phyloP scores from a whole-genome alignment of 768 basidiomycete species.

The Rhodosporidiobolus odoratus region DNA sequence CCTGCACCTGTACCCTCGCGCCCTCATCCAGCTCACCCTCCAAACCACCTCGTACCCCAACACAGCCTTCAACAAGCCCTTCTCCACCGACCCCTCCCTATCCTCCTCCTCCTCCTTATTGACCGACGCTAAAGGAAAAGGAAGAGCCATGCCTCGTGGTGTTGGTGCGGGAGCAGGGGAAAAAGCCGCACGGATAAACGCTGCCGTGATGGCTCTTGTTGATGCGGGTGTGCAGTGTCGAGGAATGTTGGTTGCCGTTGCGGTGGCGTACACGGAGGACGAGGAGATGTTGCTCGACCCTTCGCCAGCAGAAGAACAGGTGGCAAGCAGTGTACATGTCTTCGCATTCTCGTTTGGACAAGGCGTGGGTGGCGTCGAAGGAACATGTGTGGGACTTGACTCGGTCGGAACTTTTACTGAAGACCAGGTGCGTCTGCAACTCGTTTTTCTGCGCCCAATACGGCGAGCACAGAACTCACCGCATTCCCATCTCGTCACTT shows the following conservation, averaged over 20 bases:
- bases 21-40: constrained; percentile 48
- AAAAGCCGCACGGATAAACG: constrained; percentile 46
- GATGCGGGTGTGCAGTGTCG: constrained; percentile 45
- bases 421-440: constrained; percentile 27
- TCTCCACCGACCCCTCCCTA: constrained; percentile 22
- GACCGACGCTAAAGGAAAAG: background rate
- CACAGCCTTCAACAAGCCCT: constrained; percentile 25
- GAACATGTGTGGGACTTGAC: constrained; percentile 34
- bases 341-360: constrained; percentile 38
- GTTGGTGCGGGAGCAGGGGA: constrained; percentile 16
- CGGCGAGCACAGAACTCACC: background rate
- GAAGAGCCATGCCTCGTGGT: constrained; percentile 8
- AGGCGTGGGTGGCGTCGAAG: constrained; percentile 26
- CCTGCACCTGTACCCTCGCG: constrained; percentile 47
- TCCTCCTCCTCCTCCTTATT: constrained; percentile 12
- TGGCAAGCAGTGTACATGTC: constrained; percentile 33
- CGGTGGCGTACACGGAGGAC: constrained; percentile 22
- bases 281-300: constrained; percentile 45
- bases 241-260: constrained; percentile 44
- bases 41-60: constrained; percentile 47
- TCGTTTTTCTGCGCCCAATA: too few relatives aligned
- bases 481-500: background rate
- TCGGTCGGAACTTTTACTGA: constrained; percentile 18
- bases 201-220: constrained; percentile 45
- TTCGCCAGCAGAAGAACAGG: constrained; percentile 42